These are phyloP conservation scores for Calonectria hongkongensis DNA, from an alignment of 2,329 filamentous ascomycete species.

Conservation along the genomic window DNA sequence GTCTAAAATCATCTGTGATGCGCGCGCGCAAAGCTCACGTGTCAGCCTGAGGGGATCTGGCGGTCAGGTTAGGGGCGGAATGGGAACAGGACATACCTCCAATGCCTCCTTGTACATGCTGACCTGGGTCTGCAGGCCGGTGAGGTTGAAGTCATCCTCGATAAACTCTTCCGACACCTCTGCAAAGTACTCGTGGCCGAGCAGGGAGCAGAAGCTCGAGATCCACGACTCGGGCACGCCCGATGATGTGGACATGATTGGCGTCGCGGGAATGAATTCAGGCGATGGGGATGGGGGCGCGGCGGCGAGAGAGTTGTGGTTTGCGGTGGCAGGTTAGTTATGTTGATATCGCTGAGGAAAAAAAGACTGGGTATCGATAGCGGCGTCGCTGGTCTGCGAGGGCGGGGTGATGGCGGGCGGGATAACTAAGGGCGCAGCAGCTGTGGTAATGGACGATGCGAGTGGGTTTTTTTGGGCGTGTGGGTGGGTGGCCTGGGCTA, in stretches of 20 bases:
- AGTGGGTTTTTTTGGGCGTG: conserved; percentile 45
- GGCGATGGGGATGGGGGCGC: conserved; percentile 42
- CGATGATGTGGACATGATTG: conserved; percentile 75
- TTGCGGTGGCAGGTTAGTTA: conserved; percentile 30
- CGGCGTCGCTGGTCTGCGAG: conserved; percentile 40
- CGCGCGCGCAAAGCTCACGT: conserved; percentile 29
- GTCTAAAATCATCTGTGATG: conserved; percentile 90
- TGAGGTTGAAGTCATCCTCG: conserved; percentile 99
- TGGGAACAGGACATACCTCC: conserved; percentile 73
- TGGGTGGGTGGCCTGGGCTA: conserved; percentile 38
- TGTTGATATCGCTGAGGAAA: conserved; percentile 29
- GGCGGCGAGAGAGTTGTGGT: not conserved
- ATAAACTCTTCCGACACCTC: conserved; percentile 99
- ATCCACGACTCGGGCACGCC: conserved; percentile 93
- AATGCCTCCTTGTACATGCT: conserved; percentile 99
- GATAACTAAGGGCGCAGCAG: conserved; percentile 35
- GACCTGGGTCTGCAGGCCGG: conserved; percentile 94
- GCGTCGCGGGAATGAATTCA: conserved; percentile 36
- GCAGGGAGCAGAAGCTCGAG: conserved; percentile 94
- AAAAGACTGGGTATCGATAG: conserved; percentile 50
- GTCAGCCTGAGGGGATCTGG: conserved; percentile 8
- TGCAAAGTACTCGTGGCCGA: conserved; percentile 99
- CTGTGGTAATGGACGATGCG: conserved; percentile 24
- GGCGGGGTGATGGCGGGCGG: conserved; percentile 50
- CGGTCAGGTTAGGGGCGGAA: conserved; percentile 15